phyloP scores from a whole-genome alignment of 371 early-diverging fungal genomes.

The Massospora cicadina region DNA sequence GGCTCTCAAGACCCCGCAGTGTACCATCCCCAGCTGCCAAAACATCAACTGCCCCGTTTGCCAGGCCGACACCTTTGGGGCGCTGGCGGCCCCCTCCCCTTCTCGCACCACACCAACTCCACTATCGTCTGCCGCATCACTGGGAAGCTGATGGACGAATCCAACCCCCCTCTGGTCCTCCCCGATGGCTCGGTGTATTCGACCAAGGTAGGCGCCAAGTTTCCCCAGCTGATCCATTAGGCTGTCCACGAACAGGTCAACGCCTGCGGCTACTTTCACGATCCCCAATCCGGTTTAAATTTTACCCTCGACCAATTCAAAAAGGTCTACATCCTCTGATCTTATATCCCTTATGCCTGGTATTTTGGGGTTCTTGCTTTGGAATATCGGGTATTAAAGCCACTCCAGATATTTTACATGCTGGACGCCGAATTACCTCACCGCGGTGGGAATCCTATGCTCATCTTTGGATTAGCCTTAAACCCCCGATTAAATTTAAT shows the following conservation, averaged over 20 bases:
- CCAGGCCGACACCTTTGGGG: conserved; percentile 57
- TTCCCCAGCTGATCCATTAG: not conserved
- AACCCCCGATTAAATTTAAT: too few species aligned
- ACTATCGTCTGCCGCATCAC: conserved; percentile 80
- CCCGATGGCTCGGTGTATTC: conserved; percentile 93
- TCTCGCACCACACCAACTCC: conserved; percentile 83
- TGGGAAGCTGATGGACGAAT: conserved; percentile 79
- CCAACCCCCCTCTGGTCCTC: conserved; percentile 85
- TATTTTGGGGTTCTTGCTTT: too few species aligned
- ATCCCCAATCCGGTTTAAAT: not conserved
- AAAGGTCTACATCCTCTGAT: not conserved
- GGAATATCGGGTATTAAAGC: too few species aligned
- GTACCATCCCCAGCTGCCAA: conserved; percentile 10
- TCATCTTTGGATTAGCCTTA: too few species aligned
- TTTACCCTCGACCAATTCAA: not conserved
- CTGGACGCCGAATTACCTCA: too few species aligned
- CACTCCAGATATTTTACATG: too few species aligned
- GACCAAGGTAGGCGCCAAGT: conserved; percentile 22
- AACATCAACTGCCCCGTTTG: conserved; percentile 78
- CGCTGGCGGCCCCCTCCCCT: conserved; percentile 64
- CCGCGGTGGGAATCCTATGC: too few species aligned
- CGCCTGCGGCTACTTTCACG: not conserved
- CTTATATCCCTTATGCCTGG: too few species aligned
- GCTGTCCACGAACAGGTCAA: not conserved
- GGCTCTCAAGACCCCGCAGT: conserved; percentile 69